phyloP scores from a whole-genome alignment of 768 basidiomycete genomes.

The Leccinum obscurum region DNA sequence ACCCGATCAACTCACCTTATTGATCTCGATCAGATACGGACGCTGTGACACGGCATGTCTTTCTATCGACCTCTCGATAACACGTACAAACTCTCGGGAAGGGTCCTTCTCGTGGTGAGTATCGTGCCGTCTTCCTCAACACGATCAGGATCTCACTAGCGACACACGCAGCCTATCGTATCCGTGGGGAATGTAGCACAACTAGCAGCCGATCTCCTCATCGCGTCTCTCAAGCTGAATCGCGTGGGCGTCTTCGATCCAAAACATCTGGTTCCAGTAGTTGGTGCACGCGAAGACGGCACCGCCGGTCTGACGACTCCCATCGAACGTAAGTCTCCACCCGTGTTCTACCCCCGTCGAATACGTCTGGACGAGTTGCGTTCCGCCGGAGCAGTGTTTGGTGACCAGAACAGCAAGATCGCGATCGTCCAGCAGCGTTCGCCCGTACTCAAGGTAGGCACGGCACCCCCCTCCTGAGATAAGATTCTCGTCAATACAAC shows the following conservation, averaged over 20 bases:
- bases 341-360: neutral
- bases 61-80: constrained; percentile 31
- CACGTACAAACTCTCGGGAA: constrained; percentile 30
- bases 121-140: neutral
- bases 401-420: constrained; percentile 47
- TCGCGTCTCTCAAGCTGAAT: constrained; percentile 60
- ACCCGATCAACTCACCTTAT: too few species aligned
- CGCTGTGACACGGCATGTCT: constrained; percentile 20
- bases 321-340: constrained; percentile 59
- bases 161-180: too few species aligned
- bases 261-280: constrained; percentile 64
- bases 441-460: constrained; percentile 68
- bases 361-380: neutral
- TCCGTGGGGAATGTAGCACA: constrained; percentile 51
- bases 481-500: neutral
- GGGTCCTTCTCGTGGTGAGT: constrained; percentile 32
- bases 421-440: constrained; percentile 77
- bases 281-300: constrained; percentile 68
- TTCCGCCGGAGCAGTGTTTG: constrained; percentile 54
- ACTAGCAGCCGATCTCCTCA: constrained; percentile 71
- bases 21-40: too few species aligned
- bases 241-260: constrained; percentile 66
- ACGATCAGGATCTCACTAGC: neutral
- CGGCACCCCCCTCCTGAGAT: neutral
- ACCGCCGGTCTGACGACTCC: constrained; percentile 66